These are phyloP conservation scores for Trametes gibbosa DNA, from an alignment of 768 basidiomycete genomes.

Conservation along the genomic window DNA sequence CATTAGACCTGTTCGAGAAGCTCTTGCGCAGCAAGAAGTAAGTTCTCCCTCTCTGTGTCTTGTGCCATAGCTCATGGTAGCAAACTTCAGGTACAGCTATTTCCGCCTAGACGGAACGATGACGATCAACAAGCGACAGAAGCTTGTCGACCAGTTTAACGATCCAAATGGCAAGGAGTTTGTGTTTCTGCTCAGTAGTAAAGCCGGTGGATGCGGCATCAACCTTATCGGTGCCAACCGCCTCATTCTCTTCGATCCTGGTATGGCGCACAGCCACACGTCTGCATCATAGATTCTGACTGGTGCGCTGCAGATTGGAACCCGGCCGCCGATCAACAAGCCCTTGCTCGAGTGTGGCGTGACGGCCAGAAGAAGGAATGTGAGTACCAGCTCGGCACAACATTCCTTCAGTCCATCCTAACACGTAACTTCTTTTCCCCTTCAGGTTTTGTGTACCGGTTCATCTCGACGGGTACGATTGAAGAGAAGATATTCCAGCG, in stretches of 20 bases:
- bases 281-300: background rate
- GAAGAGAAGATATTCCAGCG: slow-evolving; percentile 99
- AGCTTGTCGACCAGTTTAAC: slow-evolving; percentile 95
- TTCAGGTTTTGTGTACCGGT: slow-evolving; percentile 94
- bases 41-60: slow-evolving; percentile 16
- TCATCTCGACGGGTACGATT: slow-evolving; percentile 95
- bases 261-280: slow-evolving; percentile 36
- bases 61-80: background rate
- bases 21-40: slow-evolving; percentile 84
- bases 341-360: slow-evolving; percentile 97
- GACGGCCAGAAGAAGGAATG: slow-evolving; percentile 99
- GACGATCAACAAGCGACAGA: slow-evolving; percentile 88
- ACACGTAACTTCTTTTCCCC: background rate
- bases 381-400: slow-evolving; percentile 36
- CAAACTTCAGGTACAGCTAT: slow-evolving; percentile 70
- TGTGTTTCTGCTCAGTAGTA: slow-evolving; percentile 90
- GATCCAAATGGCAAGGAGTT: slow-evolving; percentile 92
- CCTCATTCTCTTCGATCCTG: slow-evolving; percentile 93
- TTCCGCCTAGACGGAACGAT: slow-evolving; percentile 95
- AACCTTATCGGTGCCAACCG: slow-evolving; percentile 96
- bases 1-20: slow-evolving; percentile 89
- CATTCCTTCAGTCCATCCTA: background rate
- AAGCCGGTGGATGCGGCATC: slow-evolving; percentile 95
- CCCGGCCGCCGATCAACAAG: slow-evolving; percentile 97
- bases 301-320: slow-evolving; percentile 75